phyloP scores from a whole-genome alignment of 441 rosid species.

The Populus hybrid region DNA sequence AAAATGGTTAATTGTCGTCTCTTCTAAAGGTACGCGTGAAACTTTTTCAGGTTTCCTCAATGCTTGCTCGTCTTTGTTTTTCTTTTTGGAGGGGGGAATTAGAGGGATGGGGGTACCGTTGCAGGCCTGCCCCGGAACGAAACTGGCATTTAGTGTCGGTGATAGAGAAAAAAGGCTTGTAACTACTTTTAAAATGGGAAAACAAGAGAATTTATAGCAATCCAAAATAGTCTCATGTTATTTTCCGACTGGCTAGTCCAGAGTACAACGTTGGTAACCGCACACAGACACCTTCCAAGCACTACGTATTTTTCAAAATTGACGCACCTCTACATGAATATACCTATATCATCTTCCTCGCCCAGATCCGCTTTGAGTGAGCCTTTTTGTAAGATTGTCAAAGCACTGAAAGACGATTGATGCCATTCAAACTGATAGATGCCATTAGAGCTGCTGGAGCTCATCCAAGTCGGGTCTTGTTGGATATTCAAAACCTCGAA shows the following conservation, averaged over 20 bases:
- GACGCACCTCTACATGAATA: background rate
- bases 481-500: constrained; percentile 60
- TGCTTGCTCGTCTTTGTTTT: background rate
- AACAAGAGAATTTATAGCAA: too few species aligned
- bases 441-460: constrained; percentile 19
- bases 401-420: background rate
- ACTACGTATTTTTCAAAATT: background rate
- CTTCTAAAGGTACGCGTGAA: background rate
- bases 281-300: background rate
- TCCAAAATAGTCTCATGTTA: too few species aligned
- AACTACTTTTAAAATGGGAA: too few species aligned
- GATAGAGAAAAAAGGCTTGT: too few species aligned
- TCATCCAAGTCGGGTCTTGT: constrained; percentile 43
- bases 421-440: background rate
- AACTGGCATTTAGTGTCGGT: too few species aligned
- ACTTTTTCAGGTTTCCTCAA: background rate
- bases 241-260: too few species aligned
- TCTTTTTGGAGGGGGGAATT: background rate
- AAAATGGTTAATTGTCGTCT: background rate
- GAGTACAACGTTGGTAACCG: background rate
- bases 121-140: too few species aligned
- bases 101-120: background rate
- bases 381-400: background rate
- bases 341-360: background rate
- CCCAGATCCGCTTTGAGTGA: background rate